These are phyloP conservation scores for Aristolochia fimbriata DNA, from an alignment of 164 flowering plant species.

Conservation along the genomic window DNA sequence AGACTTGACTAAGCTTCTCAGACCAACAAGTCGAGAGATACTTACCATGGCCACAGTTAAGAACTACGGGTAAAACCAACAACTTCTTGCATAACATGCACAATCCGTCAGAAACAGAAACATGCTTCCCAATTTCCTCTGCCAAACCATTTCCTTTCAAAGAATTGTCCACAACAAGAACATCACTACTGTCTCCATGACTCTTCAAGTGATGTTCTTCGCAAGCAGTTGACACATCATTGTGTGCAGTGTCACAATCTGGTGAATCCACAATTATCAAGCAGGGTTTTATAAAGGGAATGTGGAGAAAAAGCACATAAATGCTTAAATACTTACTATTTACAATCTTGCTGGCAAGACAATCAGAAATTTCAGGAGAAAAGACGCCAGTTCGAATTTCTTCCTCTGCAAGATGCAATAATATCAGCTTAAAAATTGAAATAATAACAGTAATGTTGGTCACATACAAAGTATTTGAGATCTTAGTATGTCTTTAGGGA, in stretches of 20 bases:
- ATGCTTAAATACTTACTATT: conserved; percentile 7
- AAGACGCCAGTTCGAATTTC: conserved; percentile 32
- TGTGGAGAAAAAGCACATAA: background rate
- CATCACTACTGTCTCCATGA: conserved; percentile 8
- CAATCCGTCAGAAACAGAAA: conserved; percentile 41
- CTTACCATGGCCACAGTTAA: conserved; percentile 94
- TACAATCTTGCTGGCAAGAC: conserved; percentile 9
- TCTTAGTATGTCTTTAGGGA: background rate
- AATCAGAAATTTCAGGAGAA: conserved; percentile 48
- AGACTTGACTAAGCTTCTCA: background rate
- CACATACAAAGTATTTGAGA: background rate
- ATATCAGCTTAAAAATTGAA: background rate
- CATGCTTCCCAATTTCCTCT: conserved; percentile 9
- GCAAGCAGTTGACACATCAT: background rate
- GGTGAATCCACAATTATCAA: conserved; percentile 4
- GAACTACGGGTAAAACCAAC: conserved; percentile 59
- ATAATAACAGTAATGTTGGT: background rate
- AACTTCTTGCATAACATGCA: conserved; percentile 59
- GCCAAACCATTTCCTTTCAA: background rate
- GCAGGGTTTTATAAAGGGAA: conserved; percentile 4
- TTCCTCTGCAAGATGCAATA: conserved; percentile 38
- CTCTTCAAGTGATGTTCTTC: conserved; percentile 7
- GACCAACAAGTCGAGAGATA: background rate
- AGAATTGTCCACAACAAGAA: conserved; percentile 12
- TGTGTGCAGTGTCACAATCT: conserved; percentile 1